Base-by-base conservation (phyloP, 495 filamentous ascomycete species). In the Aspergillus homomorphus region DNA sequence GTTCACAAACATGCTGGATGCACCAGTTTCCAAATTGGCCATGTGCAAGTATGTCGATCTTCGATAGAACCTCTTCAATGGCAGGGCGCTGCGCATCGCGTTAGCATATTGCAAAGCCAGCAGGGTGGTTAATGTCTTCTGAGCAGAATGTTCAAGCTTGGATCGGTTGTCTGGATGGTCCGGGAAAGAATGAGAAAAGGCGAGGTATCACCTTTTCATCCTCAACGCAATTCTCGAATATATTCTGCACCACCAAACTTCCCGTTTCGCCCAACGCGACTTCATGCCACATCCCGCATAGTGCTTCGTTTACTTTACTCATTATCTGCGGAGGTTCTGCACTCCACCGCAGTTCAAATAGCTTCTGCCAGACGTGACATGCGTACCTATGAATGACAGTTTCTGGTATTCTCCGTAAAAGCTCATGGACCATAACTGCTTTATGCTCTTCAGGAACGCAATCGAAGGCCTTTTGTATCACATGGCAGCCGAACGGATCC, bases 11-110 rank as follows among this genome's bases (percentile, higher is more conserved):
- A 73, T 98, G 94, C 73, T 98, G 94, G 64, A 98, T 98, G 74
- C 94, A 98, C 94, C 94, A 98, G 68, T 98, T 98, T 50, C 94
- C 94, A 69, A 98, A 98, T 68, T 98, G 94, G n/a, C 94, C 94
- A 72, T 96, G 94, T 46, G 94, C 88, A 65, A 98, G 90, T 53
- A 96, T 86, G 72, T 98, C 91, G 56, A 98, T 95, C 69, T 91
- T 96, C 33, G 81, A 86, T 24, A 98, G 80, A 7, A 98, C 94
- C 69, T 98, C 94, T 72, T 95, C 91, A 66, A 98, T 96, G 67
- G 94, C 96, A 45, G 91, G 90, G 60, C 94, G 91, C 93, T 96
- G 54, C 19, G 54, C 20, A 21, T 28, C 45, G 45, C 54, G 61
- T 84, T 66, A 81, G 79, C 59, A 65, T 30, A 14, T 38, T 38